These are phyloP conservation scores for Phalaenopsis hybrid DNA, from an alignment of 116 monocot genomes.

Conservation along the genomic window DNA sequence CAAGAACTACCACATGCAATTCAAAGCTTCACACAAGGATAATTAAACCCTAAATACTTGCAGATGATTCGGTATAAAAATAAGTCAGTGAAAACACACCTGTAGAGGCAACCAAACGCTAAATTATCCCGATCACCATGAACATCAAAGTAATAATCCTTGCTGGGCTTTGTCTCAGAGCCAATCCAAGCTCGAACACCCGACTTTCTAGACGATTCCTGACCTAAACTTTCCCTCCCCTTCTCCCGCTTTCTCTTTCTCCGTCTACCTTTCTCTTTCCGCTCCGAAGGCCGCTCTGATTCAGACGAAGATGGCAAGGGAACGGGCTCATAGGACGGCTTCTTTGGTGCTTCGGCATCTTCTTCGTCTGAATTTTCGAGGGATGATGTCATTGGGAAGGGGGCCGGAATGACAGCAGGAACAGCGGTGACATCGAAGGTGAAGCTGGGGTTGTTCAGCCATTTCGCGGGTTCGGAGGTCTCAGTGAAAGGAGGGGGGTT, in stretches of 20 bases:
- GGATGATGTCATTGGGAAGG: neutral
- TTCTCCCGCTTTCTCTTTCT: slow-evolving; percentile 41
- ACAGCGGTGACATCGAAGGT: slow-evolving; percentile 40
- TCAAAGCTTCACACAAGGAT: neutral
- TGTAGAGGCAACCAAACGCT: slow-evolving; percentile 74
- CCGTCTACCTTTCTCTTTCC: slow-evolving; percentile 26
- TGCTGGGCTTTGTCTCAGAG: slow-evolving; percentile 34
- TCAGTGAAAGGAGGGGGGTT: neutral
- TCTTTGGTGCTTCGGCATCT: neutral
- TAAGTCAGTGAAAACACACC: slow-evolving; percentile 21
- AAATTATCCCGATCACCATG: slow-evolving; percentile 83
- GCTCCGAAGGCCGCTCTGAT: slow-evolving; percentile 9
- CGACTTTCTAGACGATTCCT: slow-evolving; percentile 37
- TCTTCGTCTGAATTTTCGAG: slow-evolving; percentile 20
- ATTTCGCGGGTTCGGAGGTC: slow-evolving; percentile 23
- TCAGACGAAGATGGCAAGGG: slow-evolving; percentile 19
- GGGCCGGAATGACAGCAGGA: neutral
- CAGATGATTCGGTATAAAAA: neutral
- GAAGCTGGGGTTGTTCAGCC: slow-evolving; percentile 80
- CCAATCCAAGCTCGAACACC: slow-evolving; percentile 48
- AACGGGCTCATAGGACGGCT: slow-evolving; percentile 43
- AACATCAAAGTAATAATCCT: slow-evolving; percentile 76
- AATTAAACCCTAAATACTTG: neutral
- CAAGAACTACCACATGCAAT: neutral
- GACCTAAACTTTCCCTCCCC: slow-evolving; percentile 11